phyloP scores from a whole-genome alignment of 1,139 yeast species.

The Candida sp. region DNA sequence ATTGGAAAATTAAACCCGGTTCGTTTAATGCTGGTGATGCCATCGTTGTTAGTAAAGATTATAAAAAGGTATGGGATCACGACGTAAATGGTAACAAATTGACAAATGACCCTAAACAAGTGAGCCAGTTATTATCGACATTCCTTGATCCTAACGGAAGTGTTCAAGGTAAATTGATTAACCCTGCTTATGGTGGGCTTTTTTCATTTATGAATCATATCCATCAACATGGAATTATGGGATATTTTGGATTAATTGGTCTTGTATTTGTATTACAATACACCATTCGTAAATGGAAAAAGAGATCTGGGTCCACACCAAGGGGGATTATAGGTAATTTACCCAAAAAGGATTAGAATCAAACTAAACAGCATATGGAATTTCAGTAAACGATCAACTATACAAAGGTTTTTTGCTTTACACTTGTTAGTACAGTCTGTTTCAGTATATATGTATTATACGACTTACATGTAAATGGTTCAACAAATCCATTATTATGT shows the following conservation, averaged over 20 bases:
- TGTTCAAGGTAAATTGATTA: slow-evolving; percentile 26
- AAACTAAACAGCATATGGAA: neutral
- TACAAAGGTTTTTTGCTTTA: no score
- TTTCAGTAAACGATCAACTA: no score
- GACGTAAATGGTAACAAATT: slow-evolving; percentile 24
- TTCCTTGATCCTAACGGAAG: slow-evolving; percentile 25
- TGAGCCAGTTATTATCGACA: slow-evolving; percentile 27
- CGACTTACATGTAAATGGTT: no score
- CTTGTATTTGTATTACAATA: slow-evolving; percentile 7
- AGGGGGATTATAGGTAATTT: slow-evolving; percentile 18
- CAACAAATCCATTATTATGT: no score
- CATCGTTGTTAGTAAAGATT: slow-evolving; percentile 29
- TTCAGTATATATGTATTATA: no score
- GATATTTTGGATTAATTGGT: slow-evolving; percentile 30
- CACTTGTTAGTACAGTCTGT: no score
- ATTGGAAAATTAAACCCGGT: slow-evolving; percentile 39
- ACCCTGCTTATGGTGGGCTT: slow-evolving; percentile 40
- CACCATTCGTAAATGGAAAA: slow-evolving; percentile 5
- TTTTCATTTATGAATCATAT: slow-evolving; percentile 42
- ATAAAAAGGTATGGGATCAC: slow-evolving; percentile 31
- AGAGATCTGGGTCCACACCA: slow-evolving; percentile 4
- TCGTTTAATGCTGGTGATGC: slow-evolving; percentile 43
- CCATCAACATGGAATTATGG: slow-evolving; percentile 43
- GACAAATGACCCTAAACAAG: slow-evolving; percentile 23
- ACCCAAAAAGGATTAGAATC: slow-evolving; percentile 17